Percentiles rank a stretch among this genome's conserved stretches.
Evolutionary conservation across 371 early-diverging fungal species (phyloP).

Genomic region (Cladochytrium tenue): DNA sequence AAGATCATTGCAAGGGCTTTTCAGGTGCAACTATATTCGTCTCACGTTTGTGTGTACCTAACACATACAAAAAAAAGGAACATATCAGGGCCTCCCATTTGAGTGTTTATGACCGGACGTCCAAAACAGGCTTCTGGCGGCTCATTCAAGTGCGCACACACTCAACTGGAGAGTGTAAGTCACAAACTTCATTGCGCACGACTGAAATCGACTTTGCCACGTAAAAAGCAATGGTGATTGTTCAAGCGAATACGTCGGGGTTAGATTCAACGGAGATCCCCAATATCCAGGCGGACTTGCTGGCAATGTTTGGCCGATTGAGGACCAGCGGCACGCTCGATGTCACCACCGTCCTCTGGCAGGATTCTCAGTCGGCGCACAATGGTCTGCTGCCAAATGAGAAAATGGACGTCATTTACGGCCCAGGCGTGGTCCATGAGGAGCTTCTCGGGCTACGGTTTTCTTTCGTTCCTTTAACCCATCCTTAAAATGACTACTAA

Average conservation of each 20-base stretch:
- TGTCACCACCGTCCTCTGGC: slow-evolving; percentile 58
- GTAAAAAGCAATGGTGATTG: slow-evolving; percentile 59
- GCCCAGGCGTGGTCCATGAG: slow-evolving; percentile 67
- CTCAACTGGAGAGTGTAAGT: slow-evolving; percentile 54
- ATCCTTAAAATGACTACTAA: background rate
- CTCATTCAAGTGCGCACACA: slow-evolving; percentile 65
- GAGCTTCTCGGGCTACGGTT: slow-evolving; percentile 58
- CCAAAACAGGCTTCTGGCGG: slow-evolving; percentile 71
- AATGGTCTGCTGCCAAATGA: slow-evolving; percentile 62
- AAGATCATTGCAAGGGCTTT: slow-evolving; percentile 56
- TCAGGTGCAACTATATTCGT: slow-evolving; percentile 23
- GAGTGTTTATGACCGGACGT: slow-evolving; percentile 60
- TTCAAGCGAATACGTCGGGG: slow-evolving; percentile 59
- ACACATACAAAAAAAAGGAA: slow-evolving; percentile 26
- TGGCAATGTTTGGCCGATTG: slow-evolving; percentile 7
- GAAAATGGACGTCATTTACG: slow-evolving; percentile 52
- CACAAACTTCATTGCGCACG: background rate
- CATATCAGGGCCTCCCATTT: slow-evolving; percentile 52
- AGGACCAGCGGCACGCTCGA: slow-evolving; percentile 18
- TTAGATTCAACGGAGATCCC: slow-evolving; percentile 44
- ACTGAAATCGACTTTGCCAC: background rate
- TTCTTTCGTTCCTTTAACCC: background rate
- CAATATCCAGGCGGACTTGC: slow-evolving; percentile 18
- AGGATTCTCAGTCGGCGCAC: slow-evolving; percentile 56
- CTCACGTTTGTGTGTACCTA: background rate